Percentiles rank a stretch among this genome's conserved stretches.
Conservation (phyloP, 768 basidiomycete genomes). For the Boletus vermiculosoides region DNA sequence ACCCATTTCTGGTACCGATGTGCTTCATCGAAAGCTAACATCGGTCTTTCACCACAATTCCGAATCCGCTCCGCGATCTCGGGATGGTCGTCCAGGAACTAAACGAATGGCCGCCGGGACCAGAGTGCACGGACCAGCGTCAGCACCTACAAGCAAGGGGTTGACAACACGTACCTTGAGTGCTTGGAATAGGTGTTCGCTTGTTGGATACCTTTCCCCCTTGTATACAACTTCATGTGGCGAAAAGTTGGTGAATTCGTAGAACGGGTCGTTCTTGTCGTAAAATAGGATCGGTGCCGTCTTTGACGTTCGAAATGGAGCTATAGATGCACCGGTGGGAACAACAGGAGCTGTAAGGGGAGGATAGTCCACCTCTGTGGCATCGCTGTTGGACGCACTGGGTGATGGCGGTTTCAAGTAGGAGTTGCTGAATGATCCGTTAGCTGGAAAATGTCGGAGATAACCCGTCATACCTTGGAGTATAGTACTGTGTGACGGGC, state of each 20-base stretch:
- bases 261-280: slow-evolving; percentile 60
- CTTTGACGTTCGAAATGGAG: slow-evolving; percentile 27
- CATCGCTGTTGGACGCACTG: slow-evolving; percentile 4
- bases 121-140: neutral
- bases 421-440: slow-evolving; percentile 10
- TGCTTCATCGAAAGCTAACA: slow-evolving; percentile 65
- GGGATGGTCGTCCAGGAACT: slow-evolving; percentile 63
- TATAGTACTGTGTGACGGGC: slow-evolving; percentile 25
- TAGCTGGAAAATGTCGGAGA: neutral
- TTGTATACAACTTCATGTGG: slow-evolving; percentile 60
- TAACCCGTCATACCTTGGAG: slow-evolving; percentile 17
- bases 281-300: slow-evolving; percentile 56
- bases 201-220: slow-evolving; percentile 67
- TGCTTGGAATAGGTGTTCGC: slow-evolving; percentile 76
- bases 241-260: slow-evolving; percentile 76
- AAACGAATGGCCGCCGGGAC: neutral
- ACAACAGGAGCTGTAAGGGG: slow-evolving; percentile 33
- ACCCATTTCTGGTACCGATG: slow-evolving; percentile 61
- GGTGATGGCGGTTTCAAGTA: slow-evolving; percentile 15
- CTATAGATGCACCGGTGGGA: slow-evolving; percentile 29
- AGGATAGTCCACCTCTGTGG: slow-evolving; percentile 26
- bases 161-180: slow-evolving; percentile 49
- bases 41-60: slow-evolving; percentile 59
- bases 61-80: slow-evolving; percentile 69
- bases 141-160: neutral